Evolutionary conservation across 352 stramenopile species (phyloP), one percentile per base, ranked within the genome.

Genomic region (Pythium folliculosum): DNA sequence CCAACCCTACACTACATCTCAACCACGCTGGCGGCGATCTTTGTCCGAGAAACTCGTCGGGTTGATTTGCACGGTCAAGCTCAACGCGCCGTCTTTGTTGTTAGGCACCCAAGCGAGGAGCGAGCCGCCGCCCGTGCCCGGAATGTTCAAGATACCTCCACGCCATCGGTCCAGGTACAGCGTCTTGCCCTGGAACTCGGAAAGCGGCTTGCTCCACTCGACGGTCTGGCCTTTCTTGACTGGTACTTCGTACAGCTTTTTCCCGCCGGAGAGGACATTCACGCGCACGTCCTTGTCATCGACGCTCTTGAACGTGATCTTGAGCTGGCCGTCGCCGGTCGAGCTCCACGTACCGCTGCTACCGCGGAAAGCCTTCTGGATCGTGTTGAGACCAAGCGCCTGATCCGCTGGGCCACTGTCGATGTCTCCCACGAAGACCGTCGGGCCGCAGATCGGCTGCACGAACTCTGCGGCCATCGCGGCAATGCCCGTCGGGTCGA

Each of bases 141-240:
- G 80, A 10, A 92, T 60, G 27, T 77, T 75, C 5, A 90, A 69
- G 57, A 89, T 74, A 6, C 80, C 77, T 8, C 77, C 71, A 17
- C 84, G 82, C 84, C 82, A 92, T 10, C 84, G 81, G 77, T 92
- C 83, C 43, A 92, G n/a, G 73, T 92, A 92, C 53, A 90, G 40
- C n/a, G 84, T 92, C 76, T 86, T 88, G 63, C 69, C 73, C 50
- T 77, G 63, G 43, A 91, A 27, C 25, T 65, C 70, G 0, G 55
- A 27, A 17, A 88, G 50, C 1, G 63, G 69, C 21, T 73, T 75
- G 7, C 70, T 77, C 78, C 80, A 88, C 22, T 47, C 63, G 4
- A 73, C 77, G 22, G 62, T 82, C 25, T 59, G 25, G 5, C 78
- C 78, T 16, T 78, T 76, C 22, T 67, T 55, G 8, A 90, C 65